Conservation (phyloP, 805 yeast genomes). For the Wickerhamiella domercqiae region DNA sequence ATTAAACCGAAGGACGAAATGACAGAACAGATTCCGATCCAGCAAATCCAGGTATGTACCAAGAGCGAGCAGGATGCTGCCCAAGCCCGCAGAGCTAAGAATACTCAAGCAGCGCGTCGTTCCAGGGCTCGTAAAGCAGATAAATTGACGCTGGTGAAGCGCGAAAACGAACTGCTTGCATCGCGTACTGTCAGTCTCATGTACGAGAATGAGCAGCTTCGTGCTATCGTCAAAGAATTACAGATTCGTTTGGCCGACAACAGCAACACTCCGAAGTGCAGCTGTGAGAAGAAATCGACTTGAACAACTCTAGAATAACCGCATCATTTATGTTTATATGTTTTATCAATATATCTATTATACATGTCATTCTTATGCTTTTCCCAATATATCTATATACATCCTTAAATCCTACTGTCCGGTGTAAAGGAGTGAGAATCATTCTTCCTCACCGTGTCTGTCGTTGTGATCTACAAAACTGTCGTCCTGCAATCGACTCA, state of each 20-base stretch:
- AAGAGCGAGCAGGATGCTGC: neutral
- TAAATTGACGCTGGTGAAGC: neutral
- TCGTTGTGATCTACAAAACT: neutral
- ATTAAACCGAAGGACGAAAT: neutral
- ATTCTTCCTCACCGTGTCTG: neutral
- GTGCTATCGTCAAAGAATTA: neutral
- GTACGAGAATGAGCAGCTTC: slow-evolving; percentile 2
- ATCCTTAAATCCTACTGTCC: neutral
- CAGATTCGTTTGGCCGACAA: neutral
- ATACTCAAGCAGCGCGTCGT: slow-evolving; percentile 1
- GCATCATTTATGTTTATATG: neutral
- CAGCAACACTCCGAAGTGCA: neutral
- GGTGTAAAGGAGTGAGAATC: neutral
- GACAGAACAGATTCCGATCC: neutral
- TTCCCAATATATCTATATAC: too few species aligned
- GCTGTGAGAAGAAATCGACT: neutral
- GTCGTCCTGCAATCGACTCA: too few species aligned
- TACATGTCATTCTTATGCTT: neutral
- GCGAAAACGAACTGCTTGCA: slow-evolving; percentile 1
- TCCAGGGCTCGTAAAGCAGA: slow-evolving; percentile 1
- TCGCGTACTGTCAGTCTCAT: neutral
- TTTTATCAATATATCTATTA: neutral
- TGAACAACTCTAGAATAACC: neutral
- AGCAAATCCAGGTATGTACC: neutral
- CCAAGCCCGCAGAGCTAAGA: slow-evolving; percentile 1